phyloP scores from a whole-genome alignment of 768 basidiomycete species.

The Naganishia onofrii region DNA sequence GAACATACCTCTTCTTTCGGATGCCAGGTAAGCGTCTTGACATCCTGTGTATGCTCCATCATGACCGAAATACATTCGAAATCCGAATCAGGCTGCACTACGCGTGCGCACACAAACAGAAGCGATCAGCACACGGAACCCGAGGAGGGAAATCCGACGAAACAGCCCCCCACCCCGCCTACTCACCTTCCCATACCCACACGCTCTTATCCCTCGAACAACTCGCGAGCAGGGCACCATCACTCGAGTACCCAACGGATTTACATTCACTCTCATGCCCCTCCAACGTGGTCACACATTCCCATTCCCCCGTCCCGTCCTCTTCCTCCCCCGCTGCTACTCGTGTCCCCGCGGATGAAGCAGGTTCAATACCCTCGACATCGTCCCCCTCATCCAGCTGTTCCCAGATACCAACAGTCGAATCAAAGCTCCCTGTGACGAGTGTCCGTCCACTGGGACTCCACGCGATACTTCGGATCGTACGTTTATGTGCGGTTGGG shows the following conservation, averaged over 20 bases:
- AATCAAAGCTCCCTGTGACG: constrained; percentile 90
- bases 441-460: constrained; percentile 79
- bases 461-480: constrained; percentile 84
- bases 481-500: constrained; percentile 78
- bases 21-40: constrained; percentile 93
- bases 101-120: constrained; percentile 23
- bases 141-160: neutral
- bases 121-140: neutral
- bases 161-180: no score
- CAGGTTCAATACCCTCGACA: constrained; percentile 43
- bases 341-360: constrained; percentile 31
- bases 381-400: constrained; percentile 54
- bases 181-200: constrained; percentile 97
- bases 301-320: constrained; percentile 72
- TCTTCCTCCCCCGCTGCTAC: constrained; percentile 60
- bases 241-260: constrained; percentile 74
- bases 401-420: constrained; percentile 88
- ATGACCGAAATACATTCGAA: constrained; percentile 92
- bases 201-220: constrained; percentile 96
- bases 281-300: constrained; percentile 79
- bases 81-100: constrained; percentile 87
- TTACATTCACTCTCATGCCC: constrained; percentile 97
- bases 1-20: constrained; percentile 79
- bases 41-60: constrained; percentile 96
- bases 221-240: constrained; percentile 80